These are phyloP conservation scores for Ceratopteris richardii DNA, from an alignment of 75 land plant genomes.

Conservation along the genomic window DNA sequence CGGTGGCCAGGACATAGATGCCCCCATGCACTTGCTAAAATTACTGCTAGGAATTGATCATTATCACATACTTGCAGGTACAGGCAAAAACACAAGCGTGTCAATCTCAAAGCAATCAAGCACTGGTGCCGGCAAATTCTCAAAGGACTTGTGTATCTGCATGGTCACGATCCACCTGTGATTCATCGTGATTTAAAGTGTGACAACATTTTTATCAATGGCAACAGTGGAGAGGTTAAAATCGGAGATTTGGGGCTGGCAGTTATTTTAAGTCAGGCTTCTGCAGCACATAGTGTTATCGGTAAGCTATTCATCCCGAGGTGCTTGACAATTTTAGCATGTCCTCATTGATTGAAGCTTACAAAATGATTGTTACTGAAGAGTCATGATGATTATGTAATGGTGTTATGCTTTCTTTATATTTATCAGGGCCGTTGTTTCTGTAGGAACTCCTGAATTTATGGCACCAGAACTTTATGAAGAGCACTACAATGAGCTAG, in stretches of 20 bases:
- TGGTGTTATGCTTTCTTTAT: too few species aligned
- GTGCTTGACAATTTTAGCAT: too few species aligned
- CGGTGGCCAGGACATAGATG: too few species aligned
- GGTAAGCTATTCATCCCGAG: conserved; percentile 44
- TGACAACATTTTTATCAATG: conserved; percentile 88
- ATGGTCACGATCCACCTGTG: conserved; percentile 66
- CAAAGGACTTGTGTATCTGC: conserved; percentile 64
- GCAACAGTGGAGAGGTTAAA: conserved; percentile 40
- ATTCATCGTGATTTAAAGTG: conserved; percentile 68
- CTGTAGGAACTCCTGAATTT: conserved; percentile 54
- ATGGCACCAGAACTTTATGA: conserved; percentile 80
- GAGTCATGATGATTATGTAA: too few species aligned
- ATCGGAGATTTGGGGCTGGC: conserved; percentile 81
- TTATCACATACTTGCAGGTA: conserved; percentile 31
- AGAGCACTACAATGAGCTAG: conserved; percentile 54
- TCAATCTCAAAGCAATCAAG: conserved; percentile 67
- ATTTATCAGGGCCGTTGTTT: too few species aligned
- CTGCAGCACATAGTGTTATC: conserved; percentile 77
- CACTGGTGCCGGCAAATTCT: conserved; percentile 86
- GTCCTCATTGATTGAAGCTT: too few species aligned
- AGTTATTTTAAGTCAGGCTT: conserved; percentile 55
- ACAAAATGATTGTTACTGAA: too few species aligned
- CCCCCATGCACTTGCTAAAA: too few species aligned
- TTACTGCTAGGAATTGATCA: too few species aligned
- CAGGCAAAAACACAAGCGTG: conserved; percentile 68